Evolutionary conservation across 2,329 filamentous ascomycete genomes (phyloP).

Genomic region (Penicillium sp.): DNA sequence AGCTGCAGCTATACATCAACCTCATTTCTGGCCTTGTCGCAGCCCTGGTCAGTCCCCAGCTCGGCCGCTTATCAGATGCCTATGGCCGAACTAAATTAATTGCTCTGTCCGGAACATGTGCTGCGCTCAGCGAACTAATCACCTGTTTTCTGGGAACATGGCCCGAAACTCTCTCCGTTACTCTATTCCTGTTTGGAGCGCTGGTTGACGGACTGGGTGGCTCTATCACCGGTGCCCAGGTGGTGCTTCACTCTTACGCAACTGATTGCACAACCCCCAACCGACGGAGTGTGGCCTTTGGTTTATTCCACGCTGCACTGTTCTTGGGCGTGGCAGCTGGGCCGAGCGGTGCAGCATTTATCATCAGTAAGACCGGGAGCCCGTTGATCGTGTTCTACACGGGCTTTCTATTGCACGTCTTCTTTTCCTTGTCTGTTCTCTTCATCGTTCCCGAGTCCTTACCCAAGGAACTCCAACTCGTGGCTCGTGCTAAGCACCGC

Average conservation of each 20-base stretch:
- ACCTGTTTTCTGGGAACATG: conserved; percentile 77
- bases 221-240: conserved; percentile 82
- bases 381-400: conserved; percentile 84
- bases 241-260: conserved; percentile 80
- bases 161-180: conserved; percentile 71
- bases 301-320: conserved; percentile 84
- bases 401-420: conserved; percentile 68
- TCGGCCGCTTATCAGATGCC: conserved; percentile 84
- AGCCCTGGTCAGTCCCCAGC: conserved; percentile 76
- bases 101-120: conserved; percentile 71
- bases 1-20: conserved; percentile 75
- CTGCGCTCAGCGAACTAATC: conserved; percentile 71
- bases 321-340: conserved; percentile 88
- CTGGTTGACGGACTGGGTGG: conserved; percentile 81
- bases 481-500: conserved; percentile 68
- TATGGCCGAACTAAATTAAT: conserved; percentile 78
- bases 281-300: conserved; percentile 78
- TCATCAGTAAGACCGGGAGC: conserved; percentile 74
- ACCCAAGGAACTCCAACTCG: conserved; percentile 67
- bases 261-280: conserved; percentile 84
- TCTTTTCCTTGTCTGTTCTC: conserved; percentile 72
- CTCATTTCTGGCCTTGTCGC: conserved; percentile 75
- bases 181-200: conserved; percentile 75
- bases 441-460: conserved; percentile 83
- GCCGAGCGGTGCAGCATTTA: conserved; percentile 75